Evolutionary conservation across 768 basidiomycete species (phyloP).

Genomic region (Tremella mesenterica): DNA sequence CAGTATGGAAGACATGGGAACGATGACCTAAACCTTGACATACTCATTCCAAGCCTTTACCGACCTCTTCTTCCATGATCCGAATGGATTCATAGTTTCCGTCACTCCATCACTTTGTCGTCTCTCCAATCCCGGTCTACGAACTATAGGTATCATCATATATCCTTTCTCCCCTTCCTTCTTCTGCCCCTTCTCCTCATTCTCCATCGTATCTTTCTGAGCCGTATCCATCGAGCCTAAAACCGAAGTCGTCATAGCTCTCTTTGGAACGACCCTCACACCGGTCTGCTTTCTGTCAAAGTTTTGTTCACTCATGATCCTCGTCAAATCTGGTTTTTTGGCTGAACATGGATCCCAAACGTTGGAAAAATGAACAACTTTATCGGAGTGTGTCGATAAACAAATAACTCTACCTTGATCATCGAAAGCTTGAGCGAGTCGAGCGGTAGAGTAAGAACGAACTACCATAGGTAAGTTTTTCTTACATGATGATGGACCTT

Average conservation of each 20-base stretch:
- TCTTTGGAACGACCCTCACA: neutral
- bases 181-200: neutral
- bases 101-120: no score
- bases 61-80: neutral
- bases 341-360: neutral
- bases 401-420: neutral
- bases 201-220: neutral
- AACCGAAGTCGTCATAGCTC: neutral
- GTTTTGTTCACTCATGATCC: neutral
- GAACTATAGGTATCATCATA: neutral
- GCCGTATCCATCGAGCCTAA: neutral
- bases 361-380: neutral
- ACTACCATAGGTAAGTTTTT: neutral
- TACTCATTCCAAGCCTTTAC: neutral
- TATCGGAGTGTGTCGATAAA: neutral
- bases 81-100: no score
- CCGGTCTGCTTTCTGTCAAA: neutral
- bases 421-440: slow-evolving; percentile 1
- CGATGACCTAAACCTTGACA: no score
- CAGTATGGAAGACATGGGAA: no score
- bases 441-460: neutral
- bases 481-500: no score
- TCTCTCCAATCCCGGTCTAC: neutral
- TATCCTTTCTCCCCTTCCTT: neutral
- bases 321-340: neutral